Evolutionary conservation across 2,329 filamentous ascomycete genomes (phyloP).

Genomic region (Sclerotinia nivalis): DNA sequence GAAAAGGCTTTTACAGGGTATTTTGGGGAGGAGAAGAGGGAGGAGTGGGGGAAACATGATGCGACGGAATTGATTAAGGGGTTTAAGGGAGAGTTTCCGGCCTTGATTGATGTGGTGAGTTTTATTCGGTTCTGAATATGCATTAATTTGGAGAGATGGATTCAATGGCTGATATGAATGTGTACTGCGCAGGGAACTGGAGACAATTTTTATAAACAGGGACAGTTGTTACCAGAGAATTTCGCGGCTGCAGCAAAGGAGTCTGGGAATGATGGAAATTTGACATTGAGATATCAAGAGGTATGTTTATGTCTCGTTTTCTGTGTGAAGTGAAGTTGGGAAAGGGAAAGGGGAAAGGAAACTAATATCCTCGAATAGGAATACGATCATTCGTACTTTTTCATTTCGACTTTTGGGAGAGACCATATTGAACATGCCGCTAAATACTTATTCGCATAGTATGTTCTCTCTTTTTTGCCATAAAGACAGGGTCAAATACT

Average conservation of each 20-base stretch:
- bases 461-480: not conserved
- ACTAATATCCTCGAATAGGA: conserved; percentile 50
- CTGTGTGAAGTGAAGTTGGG: no score
- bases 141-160: no score
- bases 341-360: not conserved
- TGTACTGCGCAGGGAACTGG: conserved; percentile 67
- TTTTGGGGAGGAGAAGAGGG: conserved; percentile 71
- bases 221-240: conserved; percentile 92
- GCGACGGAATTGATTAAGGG: conserved; percentile 83
- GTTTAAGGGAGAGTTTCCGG: conserved; percentile 70
- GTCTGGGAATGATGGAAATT: conserved; percentile 66
- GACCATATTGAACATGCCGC: conserved; percentile 27
- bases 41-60: conserved; percentile 85
- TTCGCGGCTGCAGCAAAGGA: conserved; percentile 77
- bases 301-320: conserved; percentile 45
- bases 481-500: conserved; percentile 1
- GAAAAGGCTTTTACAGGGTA: conserved; percentile 94
- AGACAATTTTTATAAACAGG: conserved; percentile 95
- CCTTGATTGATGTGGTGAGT: conserved; percentile 83
- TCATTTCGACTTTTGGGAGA: conserved; percentile 85
- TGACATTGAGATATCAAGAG: conserved; percentile 80
- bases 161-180: not conserved
- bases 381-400: conserved; percentile 98
- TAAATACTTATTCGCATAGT: conserved; percentile 27
- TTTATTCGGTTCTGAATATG: not conserved